phyloP scores from a whole-genome alignment of 75 land plant genomes.

The Cryptomeria japonica region DNA sequence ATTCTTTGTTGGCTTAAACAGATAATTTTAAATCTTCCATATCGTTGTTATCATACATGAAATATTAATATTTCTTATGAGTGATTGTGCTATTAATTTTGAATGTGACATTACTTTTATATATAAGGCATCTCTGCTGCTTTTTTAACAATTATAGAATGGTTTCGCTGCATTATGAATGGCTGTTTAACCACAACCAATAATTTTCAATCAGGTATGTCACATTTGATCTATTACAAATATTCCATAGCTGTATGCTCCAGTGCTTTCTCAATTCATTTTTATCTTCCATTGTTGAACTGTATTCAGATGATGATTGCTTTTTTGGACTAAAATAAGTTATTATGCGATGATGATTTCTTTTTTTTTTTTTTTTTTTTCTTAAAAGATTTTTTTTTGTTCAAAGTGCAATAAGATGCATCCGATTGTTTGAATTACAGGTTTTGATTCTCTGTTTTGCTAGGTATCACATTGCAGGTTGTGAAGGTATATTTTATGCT shows the following conservation, averaged over 20 bases:
- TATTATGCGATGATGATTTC: background rate
- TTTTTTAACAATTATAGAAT: background rate
- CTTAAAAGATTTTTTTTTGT: background rate
- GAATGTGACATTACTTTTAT: background rate
- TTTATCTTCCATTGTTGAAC: background rate
- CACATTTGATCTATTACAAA: background rate
- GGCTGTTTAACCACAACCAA: background rate
- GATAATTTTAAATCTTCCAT: background rate
- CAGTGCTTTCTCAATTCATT: background rate
- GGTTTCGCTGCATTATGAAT: background rate
- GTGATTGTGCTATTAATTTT: background rate
- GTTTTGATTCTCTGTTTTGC: background rate
- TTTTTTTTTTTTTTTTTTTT: background rate
- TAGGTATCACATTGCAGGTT: constrained; percentile 97
- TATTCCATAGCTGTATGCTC: background rate
- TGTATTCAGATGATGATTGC: background rate
- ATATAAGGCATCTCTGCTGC: background rate
- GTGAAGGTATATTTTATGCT: constrained; percentile 78
- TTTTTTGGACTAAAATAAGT: background rate
- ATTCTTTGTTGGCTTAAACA: background rate
- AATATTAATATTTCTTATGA: background rate
- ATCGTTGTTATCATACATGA: background rate
- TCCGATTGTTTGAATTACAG: background rate
- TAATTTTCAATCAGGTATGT: background rate
- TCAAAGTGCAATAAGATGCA: background rate